Evolutionary conservation across 768 basidiomycete genomes (phyloP), one percentile per base, ranked within the genome.

Genomic region (Boletus huronensis): DNA sequence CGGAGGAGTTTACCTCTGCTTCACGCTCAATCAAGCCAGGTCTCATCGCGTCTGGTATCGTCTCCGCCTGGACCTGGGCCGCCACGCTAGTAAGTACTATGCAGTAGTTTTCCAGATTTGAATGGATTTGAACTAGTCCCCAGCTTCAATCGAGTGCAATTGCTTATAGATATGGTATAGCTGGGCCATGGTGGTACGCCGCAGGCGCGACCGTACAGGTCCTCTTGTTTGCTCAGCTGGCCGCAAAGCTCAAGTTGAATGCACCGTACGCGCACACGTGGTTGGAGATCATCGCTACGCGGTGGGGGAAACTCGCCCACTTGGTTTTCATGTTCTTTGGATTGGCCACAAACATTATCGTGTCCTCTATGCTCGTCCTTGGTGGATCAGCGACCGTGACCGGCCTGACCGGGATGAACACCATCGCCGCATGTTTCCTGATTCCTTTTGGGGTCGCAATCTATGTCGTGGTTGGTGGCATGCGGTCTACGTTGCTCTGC

Each of bases 21-120:
- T 90, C 88, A 1, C 78, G 90, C 31, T 86, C 85, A 52, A 81
- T 96, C 51, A 94, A 94, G 60, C 92, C 95, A 8, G 94, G 94
- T 13, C 77, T 98, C 42, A 94, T 97, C 54, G 93, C 93, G 0
- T 84, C 90, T 28, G 94, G 94, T 2, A 95, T 97, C 55, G 93
- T 96, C 21, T 88, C 85, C 19, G 92, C 93, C 0, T 95, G 93
- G 92, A 93, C 91, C n/a, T 90, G 86, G 80, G 88, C 87, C 3
- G 89, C 88, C 19, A 90, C 88, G 0, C 70, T 90, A 54, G 86
- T 85, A 53, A 21, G 55, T 75, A 5, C 38, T 17, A 53, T 32
- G 7, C 26, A 0, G 2, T 16, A 1, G 7, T 32, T 35, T 26
- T 3, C 26, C 9, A 10, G 23, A 36, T 23, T 29, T 14, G 19